These are phyloP conservation scores for Pisolithus orientalis DNA, from an alignment of 768 basidiomycete genomes.

Conservation along the genomic window DNA sequence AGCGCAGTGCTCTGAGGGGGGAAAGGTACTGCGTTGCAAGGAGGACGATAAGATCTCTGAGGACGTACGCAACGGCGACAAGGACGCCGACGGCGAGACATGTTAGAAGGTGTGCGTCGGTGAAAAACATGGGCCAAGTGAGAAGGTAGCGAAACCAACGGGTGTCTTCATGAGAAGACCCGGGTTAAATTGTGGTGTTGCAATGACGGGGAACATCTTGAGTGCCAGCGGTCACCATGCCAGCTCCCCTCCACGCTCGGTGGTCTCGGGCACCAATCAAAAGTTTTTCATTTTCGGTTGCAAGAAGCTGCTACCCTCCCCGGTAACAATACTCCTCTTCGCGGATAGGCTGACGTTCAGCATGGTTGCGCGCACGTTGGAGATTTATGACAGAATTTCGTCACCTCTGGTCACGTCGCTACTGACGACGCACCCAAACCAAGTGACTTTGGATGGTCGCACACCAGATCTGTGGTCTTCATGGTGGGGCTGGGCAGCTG, in stretches of 20 bases:
- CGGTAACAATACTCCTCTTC: background rate
- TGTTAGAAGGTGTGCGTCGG: background rate
- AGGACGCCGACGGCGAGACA: background rate
- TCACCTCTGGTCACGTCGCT: conserved; percentile 26
- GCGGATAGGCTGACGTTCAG: background rate
- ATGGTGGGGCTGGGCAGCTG: conserved; percentile 35
- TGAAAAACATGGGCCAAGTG: background rate
- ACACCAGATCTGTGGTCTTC: conserved; percentile 20
- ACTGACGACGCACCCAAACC: conserved; percentile 45
- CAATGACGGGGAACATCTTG: no score
- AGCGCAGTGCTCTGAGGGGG: conserved; percentile 40
- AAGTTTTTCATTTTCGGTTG: no score
- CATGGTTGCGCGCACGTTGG: background rate
- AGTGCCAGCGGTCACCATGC: no score
- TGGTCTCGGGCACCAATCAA: background rate
- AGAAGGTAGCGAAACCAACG: background rate
- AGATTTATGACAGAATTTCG: conserved; percentile 14
- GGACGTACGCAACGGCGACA: conserved; percentile 13
- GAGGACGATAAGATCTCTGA: conserved; percentile 34
- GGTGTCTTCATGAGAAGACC: background rate
- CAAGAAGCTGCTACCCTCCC: background rate
- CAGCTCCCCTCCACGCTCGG: background rate
- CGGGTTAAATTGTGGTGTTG: no score
- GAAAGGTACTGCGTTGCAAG: conserved; percentile 41
- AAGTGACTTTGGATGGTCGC: conserved; percentile 22